These are phyloP conservation scores for Sphaerobolus stellatus DNA, from an alignment of 1,284 basidiomycete genomes.

Conservation along the genomic window DNA sequence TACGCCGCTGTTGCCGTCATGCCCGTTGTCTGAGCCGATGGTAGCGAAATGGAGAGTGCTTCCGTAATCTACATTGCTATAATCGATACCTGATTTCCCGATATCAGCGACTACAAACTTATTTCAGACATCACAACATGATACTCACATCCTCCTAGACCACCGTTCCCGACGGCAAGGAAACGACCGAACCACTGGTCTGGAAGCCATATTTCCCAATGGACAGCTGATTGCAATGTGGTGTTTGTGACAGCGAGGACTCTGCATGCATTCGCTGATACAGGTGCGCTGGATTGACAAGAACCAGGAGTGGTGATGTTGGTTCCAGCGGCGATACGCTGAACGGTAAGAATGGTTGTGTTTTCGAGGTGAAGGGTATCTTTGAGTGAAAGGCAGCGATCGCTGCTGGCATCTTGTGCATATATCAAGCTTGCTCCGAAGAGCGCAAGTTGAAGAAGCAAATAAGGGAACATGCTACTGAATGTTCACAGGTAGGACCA, in stretches of 20 bases:
- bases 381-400: too few relatives aligned
- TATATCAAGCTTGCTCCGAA: too few relatives aligned
- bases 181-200: slow-evolving; percentile 30
- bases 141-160: slow-evolving; percentile 23
- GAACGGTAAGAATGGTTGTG: slow-evolving; percentile 12
- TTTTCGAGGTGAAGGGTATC: slow-evolving; percentile 11
- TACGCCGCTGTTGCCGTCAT: slow-evolving; percentile 25
- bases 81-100: slow-evolving; percentile 26
- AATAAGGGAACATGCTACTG: too few relatives aligned
- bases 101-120: slow-evolving; percentile 9
- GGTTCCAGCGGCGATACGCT: not conserved
- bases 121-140: too few relatives aligned
- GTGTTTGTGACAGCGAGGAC: slow-evolving; percentile 15
- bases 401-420: too few relatives aligned
- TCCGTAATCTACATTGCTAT: slow-evolving; percentile 24
- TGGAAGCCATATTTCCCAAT: slow-evolving; percentile 30
- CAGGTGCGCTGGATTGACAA: slow-evolving; percentile 5
- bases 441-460: too few relatives aligned
- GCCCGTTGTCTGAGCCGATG: slow-evolving; percentile 30
- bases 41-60: slow-evolving; percentile 25
- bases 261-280: slow-evolving; percentile 1
- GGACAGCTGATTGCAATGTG: slow-evolving; percentile 23
- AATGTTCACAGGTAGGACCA: too few relatives aligned
- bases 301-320: slow-evolving; percentile 12
- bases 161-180: slow-evolving; percentile 28